These are phyloP conservation scores for Sistotremastrum suecicum DNA, from an alignment of 768 basidiomycete species.

Conservation along the genomic window DNA sequence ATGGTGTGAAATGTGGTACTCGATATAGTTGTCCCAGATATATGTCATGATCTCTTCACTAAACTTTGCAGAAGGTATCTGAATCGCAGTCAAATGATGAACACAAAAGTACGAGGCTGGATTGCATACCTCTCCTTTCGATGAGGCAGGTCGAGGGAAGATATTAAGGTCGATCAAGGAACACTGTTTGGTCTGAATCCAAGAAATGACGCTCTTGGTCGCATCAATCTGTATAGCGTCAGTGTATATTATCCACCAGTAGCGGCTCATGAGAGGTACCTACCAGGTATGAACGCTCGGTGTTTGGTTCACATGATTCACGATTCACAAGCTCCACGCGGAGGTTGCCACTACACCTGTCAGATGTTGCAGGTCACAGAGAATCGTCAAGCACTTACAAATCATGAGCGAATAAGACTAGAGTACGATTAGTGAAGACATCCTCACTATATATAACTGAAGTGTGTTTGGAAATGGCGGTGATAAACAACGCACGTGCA, in stretches of 20 bases:
- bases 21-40: conserved; percentile 93
- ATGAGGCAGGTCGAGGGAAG: conserved; percentile 39
- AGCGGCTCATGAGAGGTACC: conserved; percentile 5
- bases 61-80: conserved; percentile 18
- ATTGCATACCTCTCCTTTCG: conserved; percentile 19
- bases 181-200: conserved; percentile 56
- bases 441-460: conserved; percentile 40
- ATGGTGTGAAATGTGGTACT: conserved; percentile 35
- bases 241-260: not conserved
- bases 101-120: conserved; percentile 16
- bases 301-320: conserved; percentile 52
- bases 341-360: conserved; percentile 60
- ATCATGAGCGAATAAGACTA: conserved; percentile 88
- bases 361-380: not conserved
- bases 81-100: conserved; percentile 20
- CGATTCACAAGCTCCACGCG: conserved; percentile 70
- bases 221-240: conserved; percentile 54
- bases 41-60: conserved; percentile 57
- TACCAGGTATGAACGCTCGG: conserved; percentile 81
- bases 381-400: conserved; percentile 43
- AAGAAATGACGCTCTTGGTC: conserved; percentile 63
- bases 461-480: not conserved
- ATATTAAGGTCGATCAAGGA: conserved; percentile 81
- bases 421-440: conserved; percentile 58
- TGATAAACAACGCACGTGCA: conserved; percentile 54